Base-by-base conservation (phyloP, 495 filamentous ascomycete species). In the Xylaria flabelliformis region DNA sequence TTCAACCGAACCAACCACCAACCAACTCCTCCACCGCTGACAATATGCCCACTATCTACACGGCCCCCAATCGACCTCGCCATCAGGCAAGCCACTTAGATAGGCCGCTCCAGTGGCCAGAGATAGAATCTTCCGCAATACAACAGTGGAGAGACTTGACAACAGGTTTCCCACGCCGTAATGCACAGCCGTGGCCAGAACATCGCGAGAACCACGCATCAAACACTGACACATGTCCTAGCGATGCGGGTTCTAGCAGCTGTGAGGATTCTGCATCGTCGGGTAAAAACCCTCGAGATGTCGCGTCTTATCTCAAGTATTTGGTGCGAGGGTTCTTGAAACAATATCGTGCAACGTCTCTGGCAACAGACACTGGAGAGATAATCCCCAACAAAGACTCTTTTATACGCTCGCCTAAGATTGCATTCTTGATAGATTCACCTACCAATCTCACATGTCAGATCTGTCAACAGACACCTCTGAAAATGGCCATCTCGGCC, bases 401-500 rank as follows among this genome's bases (percentile, higher is more conserved):
- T 3, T 79, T 69, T 24, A 67, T 79, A 19, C 77, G 72, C 2
- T 61, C 56, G 4, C 77, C 77, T 0, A 74, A 75, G 51, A 34
- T 74, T 24, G 75, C 73, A 0, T 79, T 79, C 39, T 67, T 79
- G 1, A 50, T 79, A 8, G 75, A 77, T 36, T 32, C 42, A 21
- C 77, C 77, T 0, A 12, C 32, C 13, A 70, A 71, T 13, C 68
- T 79, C 36, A 6, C 26, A 1, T 79, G 77, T 32, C 66, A 75
- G 50, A 77, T 79, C 12, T 79, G 77, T 41, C 63, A 50, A 9
- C 55, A 51, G 8, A 19, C 46, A 17, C n/a, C 26, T 0, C 61
- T 79, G 1, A 46, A 67, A 50, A 64, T 79, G 68, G 70, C 15
- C 0, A 4, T 26, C 0, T 32, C 29, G 0, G 46, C 64, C 0